Evolutionary conservation across 306 rosid genomes (phyloP), one percentile per base, ranked within the genome.

Genomic region (Acmispon strigosus): DNA sequence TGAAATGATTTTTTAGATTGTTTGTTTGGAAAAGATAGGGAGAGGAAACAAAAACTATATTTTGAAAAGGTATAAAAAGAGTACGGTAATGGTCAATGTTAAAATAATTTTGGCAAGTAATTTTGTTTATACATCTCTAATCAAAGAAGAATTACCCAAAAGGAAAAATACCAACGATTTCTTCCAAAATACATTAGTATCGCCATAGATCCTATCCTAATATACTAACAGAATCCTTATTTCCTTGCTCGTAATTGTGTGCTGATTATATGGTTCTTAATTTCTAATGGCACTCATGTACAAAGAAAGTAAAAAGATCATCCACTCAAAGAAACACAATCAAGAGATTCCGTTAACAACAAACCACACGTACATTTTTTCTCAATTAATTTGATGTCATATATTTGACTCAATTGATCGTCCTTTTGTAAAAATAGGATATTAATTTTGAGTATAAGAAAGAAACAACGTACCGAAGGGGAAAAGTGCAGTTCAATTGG

Each of bases 401-500:
- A n/a, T n/a, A n/a, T 60, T 10, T 7, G 22, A 73, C 66, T 51
- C 34, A 41, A 39, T 48, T 14, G 44, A 61, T 51, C 61, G 19
- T 9, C 37, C 37, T 76, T 61, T 58, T 34, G 36, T 43, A 32
- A 34, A 70, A 70, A n/a, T 5, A 49, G 63, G 53, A 52, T 45
- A 39, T 77, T 22, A 11, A 53, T 32, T 4, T 63, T 72, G 77
- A 32, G 82, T 78, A 64, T 8, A 36, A 64, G 73, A 78, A 63
- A 63, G 13, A 24, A 45, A 10, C 20, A 70, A 57, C 72, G 34
- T 29, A 29, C 57, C 5, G 1, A 69, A 69, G 42, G 72, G 32
- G 53, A 59, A 10, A 12, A 14, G 5, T 16, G 34, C 10, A 68
- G 1, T 71, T 58, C 27, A 7, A 8, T 37, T 8, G 51, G 16